Conservation (phyloP, 371 early-diverging fungal species). For the Syncephalastrum monosporum region DNA sequence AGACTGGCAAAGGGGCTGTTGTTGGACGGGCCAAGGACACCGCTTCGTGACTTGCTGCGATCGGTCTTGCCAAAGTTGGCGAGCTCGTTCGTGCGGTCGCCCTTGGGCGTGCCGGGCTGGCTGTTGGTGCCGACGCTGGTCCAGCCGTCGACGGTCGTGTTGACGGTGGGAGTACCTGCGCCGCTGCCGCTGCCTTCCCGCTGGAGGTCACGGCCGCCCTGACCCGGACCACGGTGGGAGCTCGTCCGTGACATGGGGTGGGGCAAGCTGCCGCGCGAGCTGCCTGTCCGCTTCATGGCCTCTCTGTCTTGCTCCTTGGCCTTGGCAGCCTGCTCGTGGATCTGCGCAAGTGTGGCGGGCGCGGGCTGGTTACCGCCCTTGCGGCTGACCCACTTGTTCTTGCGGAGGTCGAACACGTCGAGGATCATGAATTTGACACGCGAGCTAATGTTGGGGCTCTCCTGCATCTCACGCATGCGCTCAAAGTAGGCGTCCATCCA, state of each 20-base stretch:
- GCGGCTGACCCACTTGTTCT: constrained; percentile 75
- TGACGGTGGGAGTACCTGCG: constrained; percentile 17
- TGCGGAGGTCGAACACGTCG: constrained; percentile 90
- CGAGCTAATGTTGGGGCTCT: constrained; percentile 65
- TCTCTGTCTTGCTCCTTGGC: constrained; percentile 68
- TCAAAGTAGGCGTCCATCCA: constrained; percentile 81
- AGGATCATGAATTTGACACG: constrained; percentile 92
- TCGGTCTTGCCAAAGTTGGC: constrained; percentile 78
- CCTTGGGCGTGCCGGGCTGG: constrained; percentile 31
- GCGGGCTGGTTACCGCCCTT: constrained; percentile 59
- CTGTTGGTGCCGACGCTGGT: constrained; percentile 58
- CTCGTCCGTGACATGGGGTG: constrained; percentile 54
- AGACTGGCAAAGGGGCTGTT: constrained; percentile 55
- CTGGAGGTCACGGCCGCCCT: constrained; percentile 27
- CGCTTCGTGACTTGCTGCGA: constrained; percentile 54
- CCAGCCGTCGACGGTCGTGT: constrained; percentile 67
- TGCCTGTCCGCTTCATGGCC: constrained; percentile 65
- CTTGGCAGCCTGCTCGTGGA: constrained; percentile 74
- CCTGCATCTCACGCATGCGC: constrained; percentile 68
- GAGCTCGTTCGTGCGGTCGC: constrained; percentile 67
- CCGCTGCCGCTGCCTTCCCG: constrained; percentile 52
- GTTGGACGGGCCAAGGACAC: constrained; percentile 60
- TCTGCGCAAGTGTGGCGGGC: constrained; percentile 87
- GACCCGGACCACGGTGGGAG: constrained; percentile 52
- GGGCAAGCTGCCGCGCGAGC: constrained; percentile 59